Evolutionary conservation across 2,329 filamentous ascomycete species (phyloP).

Genomic region (Pseudohalonectria lignicola): DNA sequence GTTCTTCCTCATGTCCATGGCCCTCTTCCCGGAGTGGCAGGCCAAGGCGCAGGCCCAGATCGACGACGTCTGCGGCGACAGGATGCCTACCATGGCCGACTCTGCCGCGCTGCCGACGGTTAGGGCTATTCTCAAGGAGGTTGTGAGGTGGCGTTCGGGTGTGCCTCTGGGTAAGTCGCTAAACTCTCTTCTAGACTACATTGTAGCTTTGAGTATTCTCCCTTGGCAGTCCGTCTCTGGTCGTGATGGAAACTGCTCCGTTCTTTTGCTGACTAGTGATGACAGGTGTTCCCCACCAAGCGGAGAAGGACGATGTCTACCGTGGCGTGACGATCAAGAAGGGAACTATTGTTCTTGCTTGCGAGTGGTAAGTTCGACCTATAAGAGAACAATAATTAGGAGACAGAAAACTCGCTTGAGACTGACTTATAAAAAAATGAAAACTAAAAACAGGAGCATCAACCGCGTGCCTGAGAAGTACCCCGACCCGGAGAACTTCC

Average conservation of each 20-base stretch:
- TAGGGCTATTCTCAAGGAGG: constrained; percentile 46
- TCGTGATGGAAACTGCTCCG: no score
- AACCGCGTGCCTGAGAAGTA: constrained; percentile 48
- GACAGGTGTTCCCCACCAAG: constrained; percentile 36
- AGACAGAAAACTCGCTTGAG: no score
- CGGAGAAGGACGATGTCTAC: constrained; percentile 33
- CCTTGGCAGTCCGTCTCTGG: no score
- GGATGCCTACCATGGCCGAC: constrained; percentile 39
- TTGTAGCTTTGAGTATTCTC: no score
- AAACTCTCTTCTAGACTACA: no score
- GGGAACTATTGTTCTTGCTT: constrained; percentile 35
- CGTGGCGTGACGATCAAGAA: constrained; percentile 35
- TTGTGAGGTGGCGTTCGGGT: constrained; percentile 44
- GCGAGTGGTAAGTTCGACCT: constrained; percentile 31
- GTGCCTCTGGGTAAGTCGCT: constrained; percentile 33
- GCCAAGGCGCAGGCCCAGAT: constrained; percentile 43
- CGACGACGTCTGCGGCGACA: constrained; percentile 41
- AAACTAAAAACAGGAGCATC: constrained; percentile 40
- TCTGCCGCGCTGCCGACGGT: constrained; percentile 38
- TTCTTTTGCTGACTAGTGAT: background rate
- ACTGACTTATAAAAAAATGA: no score
- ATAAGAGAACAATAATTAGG: no score
- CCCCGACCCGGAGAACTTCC: constrained; percentile 51
- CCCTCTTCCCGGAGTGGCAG: constrained; percentile 40
- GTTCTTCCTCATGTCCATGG: constrained; percentile 42